Base-by-base conservation (phyloP, 2,329 filamentous ascomycete genomes). In the Trichoderma asperellum region DNA sequence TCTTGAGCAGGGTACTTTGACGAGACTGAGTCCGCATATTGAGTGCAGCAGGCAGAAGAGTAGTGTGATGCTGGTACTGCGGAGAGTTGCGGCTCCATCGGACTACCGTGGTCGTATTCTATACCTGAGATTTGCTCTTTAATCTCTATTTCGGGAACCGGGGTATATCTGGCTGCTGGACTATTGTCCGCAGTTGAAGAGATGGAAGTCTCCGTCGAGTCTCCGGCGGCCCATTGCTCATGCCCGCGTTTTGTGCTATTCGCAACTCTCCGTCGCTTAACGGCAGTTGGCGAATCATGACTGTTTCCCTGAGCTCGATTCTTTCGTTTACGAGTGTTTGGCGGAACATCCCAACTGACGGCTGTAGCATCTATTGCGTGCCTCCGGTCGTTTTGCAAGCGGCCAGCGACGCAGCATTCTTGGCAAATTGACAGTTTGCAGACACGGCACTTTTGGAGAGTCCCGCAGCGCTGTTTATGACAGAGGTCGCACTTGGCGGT, bases 401-500 rank as follows among this genome's bases (percentile, higher is more conserved):
- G 67, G 37, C 63, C 72, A 5, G 37, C 21, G 4, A 67, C 37
- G 49, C 73, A 72, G 68, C 75, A 77, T 1, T 57, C 59, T 5
- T 32, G 58, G 63, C 75, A 77, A n/a, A 76, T 71, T 12, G 72
- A 73, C 11, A 76, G 61, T 35, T 72, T 72, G 71, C 75, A 76
- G 21, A 70, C 53, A 14, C 66, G 27, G 52, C 75, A 77, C 49
- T 73, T 74, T 40, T 74, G 73, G 1, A 77, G 70, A 1, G 73
- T 72, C 32, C 73, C 73, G 18, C 74, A 72, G 16, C 75, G 68
- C 29, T 74, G 71, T 6, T 35, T 70, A 40, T 72, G 68, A 60
- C 75, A 77, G 56, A 74, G 64, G 58, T 77, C 75, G 55, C 75
- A 77, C 57, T 75, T 75, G 35, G 75, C 73, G 37, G 74, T 77